phyloP scores from a whole-genome alignment of 164 flowering plant genomes.

The Cinnamomum chago region DNA sequence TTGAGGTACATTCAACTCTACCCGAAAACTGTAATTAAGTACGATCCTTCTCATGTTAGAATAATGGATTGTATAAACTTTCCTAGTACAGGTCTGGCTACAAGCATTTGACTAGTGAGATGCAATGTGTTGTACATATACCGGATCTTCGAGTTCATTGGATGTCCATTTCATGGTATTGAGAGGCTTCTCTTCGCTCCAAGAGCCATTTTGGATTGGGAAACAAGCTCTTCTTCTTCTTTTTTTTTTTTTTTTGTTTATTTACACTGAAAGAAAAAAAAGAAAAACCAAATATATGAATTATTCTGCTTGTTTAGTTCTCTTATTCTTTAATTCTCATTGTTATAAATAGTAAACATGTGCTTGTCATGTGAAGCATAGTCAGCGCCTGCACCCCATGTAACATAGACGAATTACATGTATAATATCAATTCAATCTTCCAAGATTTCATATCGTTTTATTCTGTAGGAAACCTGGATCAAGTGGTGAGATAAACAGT shows the following conservation, averaged over 20 bases:
- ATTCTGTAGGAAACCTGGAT: not conserved
- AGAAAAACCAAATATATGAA: not conserved
- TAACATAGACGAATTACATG: not conserved
- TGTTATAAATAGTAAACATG: not conserved
- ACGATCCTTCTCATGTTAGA: not conserved
- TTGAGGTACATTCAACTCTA: not conserved
- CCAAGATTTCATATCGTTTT: too few species aligned
- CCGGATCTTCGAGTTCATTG: not conserved
- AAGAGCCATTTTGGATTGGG: not conserved
- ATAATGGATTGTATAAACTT: not conserved
- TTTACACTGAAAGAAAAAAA: not conserved
- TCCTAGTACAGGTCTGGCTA: not conserved
- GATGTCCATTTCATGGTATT: not conserved
- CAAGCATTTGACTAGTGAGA: not conserved
- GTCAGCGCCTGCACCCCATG: too few species aligned
- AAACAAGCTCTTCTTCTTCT: not conserved
- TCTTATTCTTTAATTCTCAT: not conserved
- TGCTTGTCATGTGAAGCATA: not conserved
- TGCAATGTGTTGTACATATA: not conserved
- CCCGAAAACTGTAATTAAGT: not conserved
- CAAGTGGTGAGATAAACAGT: not conserved
- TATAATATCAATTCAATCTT: not conserved
- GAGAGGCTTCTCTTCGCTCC: not conserved
- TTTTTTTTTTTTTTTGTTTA: not conserved
- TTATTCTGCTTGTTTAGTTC: not conserved